Evolutionary conservation across 768 basidiomycete genomes (phyloP), one percentile per base, ranked within the genome.

Genomic region (Tephrocybe sp.): DNA sequence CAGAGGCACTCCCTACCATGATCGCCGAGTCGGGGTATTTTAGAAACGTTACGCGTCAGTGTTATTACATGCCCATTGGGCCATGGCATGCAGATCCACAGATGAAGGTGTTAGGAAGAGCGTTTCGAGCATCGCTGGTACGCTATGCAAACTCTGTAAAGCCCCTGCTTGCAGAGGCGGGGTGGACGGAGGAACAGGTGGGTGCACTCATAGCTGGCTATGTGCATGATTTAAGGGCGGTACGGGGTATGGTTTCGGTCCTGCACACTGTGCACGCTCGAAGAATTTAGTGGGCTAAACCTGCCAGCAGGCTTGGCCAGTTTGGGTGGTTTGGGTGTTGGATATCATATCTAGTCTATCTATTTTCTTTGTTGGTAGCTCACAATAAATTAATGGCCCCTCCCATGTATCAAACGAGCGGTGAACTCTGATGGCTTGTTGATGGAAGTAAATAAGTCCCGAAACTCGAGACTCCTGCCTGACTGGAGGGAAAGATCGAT

Each of bases 211-310:
- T 78, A 9, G 60, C 49, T 2, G 76, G 66, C 8, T 80, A 71
- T 52, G 44, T 74, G 24, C 63, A 65, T 9, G 86, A 87, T 57
- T 61, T 86, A 48, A 59, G 65, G 44, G 63, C 51, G 5, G 69
- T 75, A 9, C 61, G 54, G 9, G 85, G 84, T 1, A 61, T 87
- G 57, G 73, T 79, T 1, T 64, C 64, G 32, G 66, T 71, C 5
- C 77, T 79, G 57, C 69, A 76, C 54, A 74, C 76, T 1, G 82
- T 82, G 27, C 72, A 78, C 65, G 77, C 77, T 18, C 51, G 18
- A 18, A 38, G 30, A 18, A 31, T 44, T 9, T 51, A 51, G 37
- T 5, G n/a, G 13, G 31, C 18, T n/a, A n/a, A n/a, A n/a, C n/a
- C n/a, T n/a, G n/a, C n/a, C n/a, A n/a, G n/a, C n/a, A n/a, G n/a